phyloP scores from a whole-genome alignment of 2,329 filamentous ascomycete genomes.

The Aotearoamyces nothofagi region DNA sequence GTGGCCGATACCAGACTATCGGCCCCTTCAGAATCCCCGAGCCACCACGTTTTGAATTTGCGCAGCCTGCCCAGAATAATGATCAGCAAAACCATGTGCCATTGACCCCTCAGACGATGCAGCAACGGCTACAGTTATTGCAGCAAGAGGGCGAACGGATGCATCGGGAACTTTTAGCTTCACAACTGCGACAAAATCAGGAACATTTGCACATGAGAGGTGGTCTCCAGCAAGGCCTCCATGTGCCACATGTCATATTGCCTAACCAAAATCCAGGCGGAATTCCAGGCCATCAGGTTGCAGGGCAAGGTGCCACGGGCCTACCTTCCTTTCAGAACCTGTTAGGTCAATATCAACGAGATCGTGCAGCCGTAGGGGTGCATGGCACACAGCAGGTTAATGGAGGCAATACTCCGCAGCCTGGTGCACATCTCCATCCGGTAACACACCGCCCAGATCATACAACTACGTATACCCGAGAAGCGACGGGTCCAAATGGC shows the following conservation, averaged over 20 bases:
- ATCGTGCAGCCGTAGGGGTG: conserved; percentile 11
- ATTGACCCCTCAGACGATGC: conserved; percentile 25
- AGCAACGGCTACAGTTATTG: conserved; percentile 20
- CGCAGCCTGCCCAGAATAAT: conserved; percentile 8
- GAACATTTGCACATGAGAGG: too few species aligned
- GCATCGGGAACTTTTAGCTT: conserved; percentile 18
- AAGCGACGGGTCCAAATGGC: conserved; percentile 33
- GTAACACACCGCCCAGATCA: conserved; percentile 19
- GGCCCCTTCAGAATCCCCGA: too few species aligned
- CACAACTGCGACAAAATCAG: conserved; percentile 1
- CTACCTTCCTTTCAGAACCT: conserved; percentile 11
- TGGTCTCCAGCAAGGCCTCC: conserved; percentile 4
- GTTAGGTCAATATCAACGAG: conserved; percentile 14
- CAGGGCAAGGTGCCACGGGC: too few species aligned
- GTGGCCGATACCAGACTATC: too few species aligned
- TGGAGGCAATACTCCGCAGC: conserved; percentile 4
- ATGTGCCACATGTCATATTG: too few species aligned
- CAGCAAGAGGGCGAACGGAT: conserved; percentile 29
- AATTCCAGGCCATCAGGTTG: too few species aligned
- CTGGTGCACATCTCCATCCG: conserved; percentile 1
- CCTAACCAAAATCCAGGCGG: too few species aligned
- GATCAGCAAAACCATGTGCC: conserved; percentile 4
- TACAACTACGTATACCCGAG: conserved; percentile 29
- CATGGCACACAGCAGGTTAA: conserved; percentile 10
- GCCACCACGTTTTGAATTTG: too few species aligned